phyloP scores from a whole-genome alignment of 345 rosid species.

The Citrus mangshanensis region DNA sequence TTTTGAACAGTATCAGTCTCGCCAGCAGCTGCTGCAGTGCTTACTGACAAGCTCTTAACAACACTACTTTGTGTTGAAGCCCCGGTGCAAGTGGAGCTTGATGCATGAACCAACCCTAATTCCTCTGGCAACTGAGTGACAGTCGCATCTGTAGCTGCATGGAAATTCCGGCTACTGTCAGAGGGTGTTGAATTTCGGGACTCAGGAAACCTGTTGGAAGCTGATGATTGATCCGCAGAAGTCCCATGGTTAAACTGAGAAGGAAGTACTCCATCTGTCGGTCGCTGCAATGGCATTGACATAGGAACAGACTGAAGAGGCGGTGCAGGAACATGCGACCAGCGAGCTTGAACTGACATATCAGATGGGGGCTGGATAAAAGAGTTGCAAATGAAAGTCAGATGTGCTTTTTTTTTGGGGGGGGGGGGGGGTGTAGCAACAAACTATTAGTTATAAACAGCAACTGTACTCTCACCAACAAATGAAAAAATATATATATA shows the following conservation, averaged over 20 bases:
- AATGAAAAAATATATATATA: neutral
- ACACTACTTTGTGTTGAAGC: conserved; percentile 31
- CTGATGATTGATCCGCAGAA: conserved; percentile 43
- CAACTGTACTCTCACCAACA: neutral
- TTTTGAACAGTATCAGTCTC: conserved; percentile 26
- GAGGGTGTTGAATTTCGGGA: conserved; percentile 41
- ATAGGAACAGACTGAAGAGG: conserved; percentile 50
- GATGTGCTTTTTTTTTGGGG: no score
- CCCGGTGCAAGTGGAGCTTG: conserved; percentile 38
- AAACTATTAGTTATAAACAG: neutral
- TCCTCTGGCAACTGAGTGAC: conserved; percentile 53
- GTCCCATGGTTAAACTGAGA: conserved; percentile 57
- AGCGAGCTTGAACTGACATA: conserved; percentile 68
- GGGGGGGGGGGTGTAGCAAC: neutral
- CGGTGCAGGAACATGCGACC: conserved; percentile 72
- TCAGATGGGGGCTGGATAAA: conserved; percentile 65
- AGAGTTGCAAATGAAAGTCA: conserved; percentile 19
- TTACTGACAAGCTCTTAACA: conserved; percentile 37
- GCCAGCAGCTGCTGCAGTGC: conserved; percentile 24
- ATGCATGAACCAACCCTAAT: conserved; percentile 54
- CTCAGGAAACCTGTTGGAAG: conserved; percentile 50
- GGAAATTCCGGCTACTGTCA: conserved; percentile 29
- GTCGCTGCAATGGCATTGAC: conserved; percentile 65
- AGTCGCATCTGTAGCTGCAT: conserved; percentile 33
- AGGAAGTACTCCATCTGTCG: conserved; percentile 42